A percentile compares a stretch with the other conserved stretches of the same genome.
These are phyloP conservation scores for Eimeria mitis DNA, from an alignment of 169 alveolate species.

Conservation along the genomic window DNA sequence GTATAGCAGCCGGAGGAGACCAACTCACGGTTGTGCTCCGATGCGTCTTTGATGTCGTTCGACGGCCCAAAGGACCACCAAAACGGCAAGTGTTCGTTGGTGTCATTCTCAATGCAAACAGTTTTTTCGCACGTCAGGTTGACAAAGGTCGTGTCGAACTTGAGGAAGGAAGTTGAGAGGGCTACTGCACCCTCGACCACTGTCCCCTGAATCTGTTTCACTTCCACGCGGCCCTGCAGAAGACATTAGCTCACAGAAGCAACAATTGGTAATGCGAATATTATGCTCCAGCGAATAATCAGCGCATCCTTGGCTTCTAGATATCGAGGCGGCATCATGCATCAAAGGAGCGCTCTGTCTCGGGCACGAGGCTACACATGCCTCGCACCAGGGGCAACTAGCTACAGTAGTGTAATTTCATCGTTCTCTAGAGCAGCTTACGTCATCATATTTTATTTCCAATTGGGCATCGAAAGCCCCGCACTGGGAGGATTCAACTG, in stretches of 20 bases:
- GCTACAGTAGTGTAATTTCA: neutral
- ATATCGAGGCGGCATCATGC: neutral
- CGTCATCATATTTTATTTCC: constrained; percentile 41
- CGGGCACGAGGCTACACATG: neutral
- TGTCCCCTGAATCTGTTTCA: constrained; percentile 20
- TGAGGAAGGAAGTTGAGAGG: constrained; percentile 51
- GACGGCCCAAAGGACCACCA: constrained; percentile 60
- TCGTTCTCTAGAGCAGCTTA: neutral
- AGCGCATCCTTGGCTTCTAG: neutral
- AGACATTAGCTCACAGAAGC: neutral
- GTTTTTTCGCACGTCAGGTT: constrained; percentile 40
- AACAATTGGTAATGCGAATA: neutral
- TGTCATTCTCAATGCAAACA: constrained; percentile 61
- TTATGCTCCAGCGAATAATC: neutral
- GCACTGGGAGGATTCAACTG: constrained; percentile 46
- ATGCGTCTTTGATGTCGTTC: neutral
- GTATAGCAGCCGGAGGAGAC: constrained; percentile 36
- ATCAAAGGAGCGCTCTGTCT: neutral
- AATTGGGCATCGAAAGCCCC: constrained; percentile 32
- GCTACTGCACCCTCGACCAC: constrained; percentile 57
- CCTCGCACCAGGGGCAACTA: neutral
- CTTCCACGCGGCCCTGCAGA: constrained; percentile 59
- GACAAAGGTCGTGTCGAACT: constrained; percentile 75
- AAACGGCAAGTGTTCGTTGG: constrained; percentile 73
- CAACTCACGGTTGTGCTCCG: neutral